Evolutionary conservation across 495 filamentous ascomycete genomes (phyloP), one percentile per base, ranked within the genome.

Genomic region (Daldinia caldariorum): DNA sequence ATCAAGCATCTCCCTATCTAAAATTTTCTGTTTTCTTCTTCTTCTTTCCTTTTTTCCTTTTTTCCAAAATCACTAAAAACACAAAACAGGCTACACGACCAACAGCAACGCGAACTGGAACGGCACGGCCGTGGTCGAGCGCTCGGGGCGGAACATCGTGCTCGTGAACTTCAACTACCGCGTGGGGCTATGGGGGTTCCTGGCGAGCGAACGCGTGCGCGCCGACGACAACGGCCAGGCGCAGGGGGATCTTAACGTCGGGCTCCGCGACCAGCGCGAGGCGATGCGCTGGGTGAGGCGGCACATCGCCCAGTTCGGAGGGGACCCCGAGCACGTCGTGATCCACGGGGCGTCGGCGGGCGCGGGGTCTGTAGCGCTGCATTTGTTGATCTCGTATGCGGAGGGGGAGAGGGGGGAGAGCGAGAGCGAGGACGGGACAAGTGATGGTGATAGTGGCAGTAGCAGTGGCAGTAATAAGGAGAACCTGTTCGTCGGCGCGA

Each of bases 131-230:
- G 80, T 93, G 5, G 83, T 94, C 45, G 56, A 83, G 69, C 86
- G 85, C 9, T 88, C 88, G 0, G 83, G 80, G 6, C 78, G 82
- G 56, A 82, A 85, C 41, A 88, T 94, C 47, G 81, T 94, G 4
- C 82, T 93, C 31, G 88, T 94, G 13, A 90, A 86, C 63, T 89
- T 94, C 80, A 94, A 93, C 76, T 86, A 86, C 69, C 88, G 92
- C 6, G 90, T 94, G 13, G 91, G 91, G 0, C 82, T 90, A 0
- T 91, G 87, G 77, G 91, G 92, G 0, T 93, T 93, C 65, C 80
- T 94, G 0, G 89, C 91, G 0, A 85, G 88, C 55, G 74, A 86
- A 18, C 83, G 89, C 61, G 79, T 93, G 6, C 73, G 81, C 47
- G 71, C 74, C 74, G 35, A 73, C 9, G 51, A 12, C 31, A 29